A percentile compares a stretch with the other conserved stretches of the same genome.
These are phyloP conservation scores for Nemania bipapillata DNA, from an alignment of 2,329 filamentous ascomycete species.

Conservation along the genomic window DNA sequence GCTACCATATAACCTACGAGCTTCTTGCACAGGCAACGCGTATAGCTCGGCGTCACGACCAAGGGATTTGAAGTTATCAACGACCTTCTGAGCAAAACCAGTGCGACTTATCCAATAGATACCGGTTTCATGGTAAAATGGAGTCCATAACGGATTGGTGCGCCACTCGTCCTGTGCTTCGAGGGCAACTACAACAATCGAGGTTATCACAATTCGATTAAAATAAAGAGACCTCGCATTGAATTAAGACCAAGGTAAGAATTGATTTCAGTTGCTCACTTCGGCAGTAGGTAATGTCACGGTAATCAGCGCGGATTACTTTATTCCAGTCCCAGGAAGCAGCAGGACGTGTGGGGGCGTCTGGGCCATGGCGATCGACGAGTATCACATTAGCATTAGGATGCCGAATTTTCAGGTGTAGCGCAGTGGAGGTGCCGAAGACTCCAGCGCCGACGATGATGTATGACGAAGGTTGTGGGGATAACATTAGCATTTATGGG, in stretches of 20 bases:
- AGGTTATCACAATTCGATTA: slow-evolving; percentile 10
- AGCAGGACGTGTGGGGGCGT: slow-evolving; percentile 60
- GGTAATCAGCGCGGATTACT: slow-evolving; percentile 75
- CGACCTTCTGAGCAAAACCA: slow-evolving; percentile 51
- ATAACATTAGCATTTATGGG: slow-evolving; percentile 16
- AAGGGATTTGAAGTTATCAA: slow-evolving; percentile 49
- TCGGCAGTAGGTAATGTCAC: slow-evolving; percentile 70
- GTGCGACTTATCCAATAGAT: slow-evolving; percentile 56
- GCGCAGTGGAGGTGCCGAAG: slow-evolving; percentile 74
- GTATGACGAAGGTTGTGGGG: slow-evolving; percentile 52
- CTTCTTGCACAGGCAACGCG: slow-evolving; percentile 61
- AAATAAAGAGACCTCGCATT: background rate
- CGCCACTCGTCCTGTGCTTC: slow-evolving; percentile 70
- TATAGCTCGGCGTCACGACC: slow-evolving; percentile 50
- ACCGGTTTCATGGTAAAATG: slow-evolving; percentile 63
- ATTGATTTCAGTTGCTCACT: slow-evolving; percentile 39
- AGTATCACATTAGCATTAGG: slow-evolving; percentile 64
- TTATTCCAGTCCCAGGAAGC: slow-evolving; percentile 81
- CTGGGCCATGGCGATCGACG: slow-evolving; percentile 66
- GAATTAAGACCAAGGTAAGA: background rate
- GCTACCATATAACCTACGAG: slow-evolving; percentile 60
- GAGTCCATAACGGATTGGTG: slow-evolving; percentile 57
- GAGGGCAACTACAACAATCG: slow-evolving; percentile 60
- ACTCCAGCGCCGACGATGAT: slow-evolving; percentile 73
- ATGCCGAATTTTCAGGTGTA: slow-evolving; percentile 66